These are phyloP conservation scores for Camelina laxa DNA, from an alignment of 345 rosid species.

Conservation along the genomic window DNA sequence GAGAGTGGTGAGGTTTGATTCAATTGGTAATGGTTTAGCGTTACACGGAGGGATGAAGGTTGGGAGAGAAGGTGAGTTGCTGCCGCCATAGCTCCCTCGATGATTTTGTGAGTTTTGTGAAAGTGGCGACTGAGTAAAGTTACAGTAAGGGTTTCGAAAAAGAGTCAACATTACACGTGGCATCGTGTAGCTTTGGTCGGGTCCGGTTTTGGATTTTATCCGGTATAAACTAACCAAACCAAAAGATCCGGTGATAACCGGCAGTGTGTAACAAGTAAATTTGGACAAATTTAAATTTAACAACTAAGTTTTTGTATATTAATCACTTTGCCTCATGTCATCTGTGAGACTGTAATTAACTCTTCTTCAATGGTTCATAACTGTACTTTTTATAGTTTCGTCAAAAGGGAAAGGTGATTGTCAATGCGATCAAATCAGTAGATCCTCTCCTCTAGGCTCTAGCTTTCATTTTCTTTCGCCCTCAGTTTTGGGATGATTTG, in stretches of 20 bases:
- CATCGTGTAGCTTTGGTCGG: not conserved
- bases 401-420: not conserved
- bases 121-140: conserved; percentile 22
- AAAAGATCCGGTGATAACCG: not conserved
- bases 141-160: no score
- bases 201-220: not conserved
- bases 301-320: not conserved
- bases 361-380: not conserved
- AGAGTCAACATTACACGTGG: conserved; percentile 10
- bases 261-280: not conserved
- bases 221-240: no score
- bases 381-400: not conserved
- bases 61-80: conserved; percentile 40
- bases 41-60: conserved; percentile 49
- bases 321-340: not conserved
- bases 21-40: conserved; percentile 43
- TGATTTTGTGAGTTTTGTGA: not conserved
- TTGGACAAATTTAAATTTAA: not conserved
- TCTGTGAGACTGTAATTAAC: no score
- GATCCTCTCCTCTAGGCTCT: not conserved
- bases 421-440: not conserved
- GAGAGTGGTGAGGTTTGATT: conserved; percentile 50
- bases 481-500: not conserved
- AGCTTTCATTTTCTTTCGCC: not conserved
- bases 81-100: conserved; percentile 42